phyloP scores from a whole-genome alignment of 129 eudicot species.

The Chrysanthemum lavandulifolium region DNA sequence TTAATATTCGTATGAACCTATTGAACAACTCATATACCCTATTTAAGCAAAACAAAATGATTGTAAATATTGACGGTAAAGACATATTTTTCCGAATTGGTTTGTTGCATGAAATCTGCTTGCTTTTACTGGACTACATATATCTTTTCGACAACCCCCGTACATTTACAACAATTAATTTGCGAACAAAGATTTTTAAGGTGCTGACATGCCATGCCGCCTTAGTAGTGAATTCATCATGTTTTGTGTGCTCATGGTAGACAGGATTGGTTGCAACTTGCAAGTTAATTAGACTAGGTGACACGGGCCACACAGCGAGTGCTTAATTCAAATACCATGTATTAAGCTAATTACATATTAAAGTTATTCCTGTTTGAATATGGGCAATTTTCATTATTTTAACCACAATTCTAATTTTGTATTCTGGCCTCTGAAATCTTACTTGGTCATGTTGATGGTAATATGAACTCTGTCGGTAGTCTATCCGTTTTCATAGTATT shows the following conservation, averaged over 20 bases:
- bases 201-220: neutral
- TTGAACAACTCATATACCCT: neutral
- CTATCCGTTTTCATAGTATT: neutral
- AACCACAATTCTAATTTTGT: neutral
- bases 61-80: neutral
- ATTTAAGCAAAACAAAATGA: neutral
- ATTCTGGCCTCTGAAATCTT: neutral
- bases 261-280: no score
- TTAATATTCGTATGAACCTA: neutral
- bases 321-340: no score
- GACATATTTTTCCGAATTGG: neutral
- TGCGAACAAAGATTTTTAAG: neutral
- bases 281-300: no score
- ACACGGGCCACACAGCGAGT: no score
- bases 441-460: neutral
- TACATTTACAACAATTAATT: neutral
- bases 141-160: conserved; percentile 3
- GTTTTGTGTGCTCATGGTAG: no score
- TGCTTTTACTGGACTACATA: neutral
- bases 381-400: neutral
- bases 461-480: neutral
- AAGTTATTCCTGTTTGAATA: neutral
- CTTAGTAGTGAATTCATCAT: neutral
- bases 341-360: neutral
- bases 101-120: conserved; percentile 1